A percentile compares a stretch with the other conserved stretches of the same genome.
phyloP scores from a whole-genome alignment of 164 flowering plant species.

The Akebia trifoliata region DNA sequence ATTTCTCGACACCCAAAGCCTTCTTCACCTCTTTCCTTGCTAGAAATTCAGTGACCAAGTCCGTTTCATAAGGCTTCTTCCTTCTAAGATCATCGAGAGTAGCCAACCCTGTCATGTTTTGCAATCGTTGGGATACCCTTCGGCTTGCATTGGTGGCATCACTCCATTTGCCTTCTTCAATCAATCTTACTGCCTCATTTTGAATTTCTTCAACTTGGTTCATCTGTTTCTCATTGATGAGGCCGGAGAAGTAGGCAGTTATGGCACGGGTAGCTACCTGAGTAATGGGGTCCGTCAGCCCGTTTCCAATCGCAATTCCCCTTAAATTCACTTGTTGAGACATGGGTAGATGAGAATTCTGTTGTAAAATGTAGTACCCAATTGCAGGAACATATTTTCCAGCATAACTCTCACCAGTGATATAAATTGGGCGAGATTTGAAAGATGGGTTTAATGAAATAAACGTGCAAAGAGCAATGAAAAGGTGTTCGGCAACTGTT shows the following conservation, averaged over 20 bases:
- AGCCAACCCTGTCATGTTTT: conserved; percentile 24
- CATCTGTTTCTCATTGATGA: conserved; percentile 61
- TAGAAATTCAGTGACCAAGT: conserved; percentile 31
- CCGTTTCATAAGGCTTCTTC: conserved; percentile 35
- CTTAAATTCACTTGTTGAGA: conserved; percentile 25
- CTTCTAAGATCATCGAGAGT: conserved; percentile 27
- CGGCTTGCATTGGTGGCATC: conserved; percentile 19
- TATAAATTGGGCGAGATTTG: conserved; percentile 53
- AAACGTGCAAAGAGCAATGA: conserved; percentile 38
- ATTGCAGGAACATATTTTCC: conserved; percentile 78
- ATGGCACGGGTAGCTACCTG: conserved; percentile 58
- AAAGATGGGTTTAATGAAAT: conserved; percentile 31
- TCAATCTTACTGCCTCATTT: conserved; percentile 16
- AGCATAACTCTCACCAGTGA: conserved; percentile 82
- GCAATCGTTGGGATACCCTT: conserved; percentile 10
- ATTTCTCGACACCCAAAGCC: conserved; percentile 42
- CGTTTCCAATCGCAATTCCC: conserved; percentile 69
- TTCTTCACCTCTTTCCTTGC: conserved; percentile 32
- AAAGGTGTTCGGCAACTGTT: conserved; percentile 55
- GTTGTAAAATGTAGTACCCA: conserved; percentile 48
- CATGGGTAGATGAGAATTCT: conserved; percentile 9
- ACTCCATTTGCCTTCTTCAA: conserved; percentile 17
- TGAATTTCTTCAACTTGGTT: conserved; percentile 24
- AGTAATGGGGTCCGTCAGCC: conserved; percentile 60
- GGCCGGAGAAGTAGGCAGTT: conserved; percentile 48